Conservation (phyloP, 192 early-diverging fungal genomes). For the Oehlia diaphana region DNA sequence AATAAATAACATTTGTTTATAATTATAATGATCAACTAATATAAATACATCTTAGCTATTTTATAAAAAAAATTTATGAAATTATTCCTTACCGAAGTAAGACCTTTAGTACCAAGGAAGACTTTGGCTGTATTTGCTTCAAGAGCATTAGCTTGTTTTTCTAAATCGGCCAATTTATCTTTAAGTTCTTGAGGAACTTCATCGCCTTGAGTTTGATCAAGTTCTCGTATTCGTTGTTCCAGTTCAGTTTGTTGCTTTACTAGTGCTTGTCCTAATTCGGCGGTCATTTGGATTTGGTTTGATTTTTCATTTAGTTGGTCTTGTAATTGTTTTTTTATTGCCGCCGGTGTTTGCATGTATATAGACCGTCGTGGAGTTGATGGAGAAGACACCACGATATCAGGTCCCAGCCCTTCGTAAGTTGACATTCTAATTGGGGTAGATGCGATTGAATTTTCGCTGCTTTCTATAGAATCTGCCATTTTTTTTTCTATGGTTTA, state of each 20-base stretch:
- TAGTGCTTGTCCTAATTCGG: slow-evolving; percentile 14
- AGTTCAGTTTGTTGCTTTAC: slow-evolving; percentile 10
- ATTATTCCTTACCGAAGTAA: slow-evolving; percentile 5
- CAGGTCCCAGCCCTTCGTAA: not conserved
- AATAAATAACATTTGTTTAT: not conserved
- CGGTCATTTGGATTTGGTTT: slow-evolving; percentile 8
- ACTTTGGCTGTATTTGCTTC: slow-evolving; percentile 3
- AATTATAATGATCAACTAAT: not conserved
- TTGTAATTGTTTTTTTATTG: slow-evolving; percentile 25
- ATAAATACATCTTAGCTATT: not conserved
- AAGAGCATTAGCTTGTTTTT: slow-evolving; percentile 4
- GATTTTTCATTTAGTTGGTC: slow-evolving; percentile 17
- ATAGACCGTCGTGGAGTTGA: slow-evolving; percentile 12
- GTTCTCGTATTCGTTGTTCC: slow-evolving; percentile 17
- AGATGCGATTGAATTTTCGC: not conserved
- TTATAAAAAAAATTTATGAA: not conserved
- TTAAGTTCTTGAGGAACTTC: slow-evolving; percentile 13
- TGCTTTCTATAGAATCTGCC: not conserved
- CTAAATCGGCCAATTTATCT: slow-evolving; percentile 18
- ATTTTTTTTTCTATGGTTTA: not conserved
- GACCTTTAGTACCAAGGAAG: not conserved
- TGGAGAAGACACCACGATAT: not conserved
- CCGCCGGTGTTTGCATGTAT: slow-evolving; percentile 3
- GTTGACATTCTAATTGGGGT: not conserved
- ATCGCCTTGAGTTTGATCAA: slow-evolving; percentile 24